Conservation (phyloP, 768 basidiomycete genomes). For the Lentinula detonsa region DNA sequence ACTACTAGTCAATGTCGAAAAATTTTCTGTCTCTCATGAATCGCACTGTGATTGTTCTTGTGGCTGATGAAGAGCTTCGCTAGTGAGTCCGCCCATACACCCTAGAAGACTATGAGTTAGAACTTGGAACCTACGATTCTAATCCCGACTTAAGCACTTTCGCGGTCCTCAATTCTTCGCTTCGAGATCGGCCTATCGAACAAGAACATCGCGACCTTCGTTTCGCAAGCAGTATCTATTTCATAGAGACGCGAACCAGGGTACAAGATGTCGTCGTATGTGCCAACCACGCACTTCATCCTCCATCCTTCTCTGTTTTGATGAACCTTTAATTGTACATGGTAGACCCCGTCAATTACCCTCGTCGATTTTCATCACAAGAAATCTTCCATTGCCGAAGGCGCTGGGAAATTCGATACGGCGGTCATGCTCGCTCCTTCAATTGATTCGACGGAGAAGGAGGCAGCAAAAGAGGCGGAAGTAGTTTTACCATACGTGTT, state of each 20-base stretch:
- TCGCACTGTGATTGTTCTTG: too few relatives aligned
- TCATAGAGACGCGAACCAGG: slow-evolving; percentile 88
- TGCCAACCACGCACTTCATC: slow-evolving; percentile 8
- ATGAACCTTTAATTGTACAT: slow-evolving; percentile 98
- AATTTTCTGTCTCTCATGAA: too few relatives aligned
- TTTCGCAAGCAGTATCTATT: slow-evolving; percentile 75
- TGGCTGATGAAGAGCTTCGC: too few relatives aligned
- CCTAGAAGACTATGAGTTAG: slow-evolving; percentile 36
- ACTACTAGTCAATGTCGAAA: too few relatives aligned
- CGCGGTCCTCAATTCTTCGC: slow-evolving; percentile 82
- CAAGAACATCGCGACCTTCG: slow-evolving; percentile 68
- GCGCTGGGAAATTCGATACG: slow-evolving; percentile 70
- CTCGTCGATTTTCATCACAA: slow-evolving; percentile 98
- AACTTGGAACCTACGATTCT: slow-evolving; percentile 15
- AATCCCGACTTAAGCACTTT: slow-evolving; percentile 55
- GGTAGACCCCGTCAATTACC: slow-evolving; percentile 93
- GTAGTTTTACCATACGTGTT: slow-evolving; percentile 91
- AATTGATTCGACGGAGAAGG: slow-evolving; percentile 30
- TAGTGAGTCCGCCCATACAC: too few relatives aligned
- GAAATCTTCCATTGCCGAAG: slow-evolving; percentile 68
- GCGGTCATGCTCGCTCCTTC: slow-evolving; percentile 14
- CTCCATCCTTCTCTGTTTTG: slow-evolving; percentile 33
- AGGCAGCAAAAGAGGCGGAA: slow-evolving; percentile 30
- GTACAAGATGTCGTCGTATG: slow-evolving; percentile 90
- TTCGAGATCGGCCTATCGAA: slow-evolving; percentile 21